A percentile compares a stretch with the other conserved stretches of the same genome.
These are phyloP conservation scores for Mangifera indica DNA, from an alignment of 345 rosid genomes.

Conservation along the genomic window DNA sequence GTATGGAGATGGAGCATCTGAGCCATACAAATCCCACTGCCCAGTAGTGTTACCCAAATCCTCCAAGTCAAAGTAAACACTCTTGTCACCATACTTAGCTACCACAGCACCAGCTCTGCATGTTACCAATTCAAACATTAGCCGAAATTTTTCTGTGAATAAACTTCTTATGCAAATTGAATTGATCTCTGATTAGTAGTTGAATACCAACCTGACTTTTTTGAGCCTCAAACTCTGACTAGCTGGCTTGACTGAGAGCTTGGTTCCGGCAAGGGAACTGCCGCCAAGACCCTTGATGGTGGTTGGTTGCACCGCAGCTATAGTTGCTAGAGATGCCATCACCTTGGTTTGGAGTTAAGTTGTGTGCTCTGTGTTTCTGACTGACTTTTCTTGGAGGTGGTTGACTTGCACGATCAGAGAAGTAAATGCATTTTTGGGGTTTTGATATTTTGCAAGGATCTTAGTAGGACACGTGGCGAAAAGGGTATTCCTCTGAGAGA, in stretches of 20 bases:
- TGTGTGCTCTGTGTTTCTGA: background rate
- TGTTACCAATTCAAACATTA: background rate
- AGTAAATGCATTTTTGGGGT: slow-evolving; percentile 18
- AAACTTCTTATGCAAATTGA: no score
- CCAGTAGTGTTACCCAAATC: slow-evolving; percentile 97
- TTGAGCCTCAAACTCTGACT: slow-evolving; percentile 54
- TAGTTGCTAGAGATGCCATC: slow-evolving; percentile 80
- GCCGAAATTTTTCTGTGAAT: background rate
- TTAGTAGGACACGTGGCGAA: slow-evolving; percentile 60
- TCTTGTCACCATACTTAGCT: slow-evolving; percentile 95
- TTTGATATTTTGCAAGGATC: slow-evolving; percentile 42
- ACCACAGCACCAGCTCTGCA: slow-evolving; percentile 60
- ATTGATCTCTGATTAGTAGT: no score
- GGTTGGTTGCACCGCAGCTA: slow-evolving; percentile 56
- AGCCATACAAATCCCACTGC: slow-evolving; percentile 93
- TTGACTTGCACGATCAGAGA: background rate
- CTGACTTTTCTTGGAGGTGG: background rate
- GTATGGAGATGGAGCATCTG: slow-evolving; percentile 96
- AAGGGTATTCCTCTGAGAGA: slow-evolving; percentile 36
- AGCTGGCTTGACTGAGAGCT: slow-evolving; percentile 66
- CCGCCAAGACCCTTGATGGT: slow-evolving; percentile 71
- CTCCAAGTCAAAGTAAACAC: slow-evolving; percentile 94
- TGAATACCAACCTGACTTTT: slow-evolving; percentile 37
- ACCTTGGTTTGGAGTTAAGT: slow-evolving; percentile 21
- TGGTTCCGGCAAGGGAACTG: slow-evolving; percentile 69